Conservation (phyloP, 768 basidiomycete genomes). For the Suillus brevipes region DNA sequence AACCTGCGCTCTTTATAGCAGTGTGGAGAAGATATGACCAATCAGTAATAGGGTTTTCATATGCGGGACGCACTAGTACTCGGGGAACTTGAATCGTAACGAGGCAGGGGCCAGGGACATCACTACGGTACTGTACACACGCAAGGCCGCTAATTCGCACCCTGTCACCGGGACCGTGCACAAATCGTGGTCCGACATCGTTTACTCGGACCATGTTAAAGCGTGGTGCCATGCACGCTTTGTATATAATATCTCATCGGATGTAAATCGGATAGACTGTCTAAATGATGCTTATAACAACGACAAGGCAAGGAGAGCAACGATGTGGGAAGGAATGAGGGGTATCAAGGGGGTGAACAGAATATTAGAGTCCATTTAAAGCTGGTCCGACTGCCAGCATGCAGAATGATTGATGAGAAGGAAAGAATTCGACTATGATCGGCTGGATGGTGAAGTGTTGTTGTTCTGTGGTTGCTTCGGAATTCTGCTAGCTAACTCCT, state of each 20-base stretch:
- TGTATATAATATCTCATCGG: not conserved
- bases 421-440: not conserved
- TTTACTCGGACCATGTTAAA: conserved; percentile 2
- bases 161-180: not conserved
- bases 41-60: not conserved
- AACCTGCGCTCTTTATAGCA: conserved; percentile 12
- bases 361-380: conserved; percentile 1
- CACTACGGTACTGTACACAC: not conserved
- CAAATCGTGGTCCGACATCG: not conserved
- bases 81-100: not conserved
- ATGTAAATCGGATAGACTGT: conserved; percentile 9
- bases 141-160: not conserved
- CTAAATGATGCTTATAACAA: conserved; percentile 5
- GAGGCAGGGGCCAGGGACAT: not conserved
- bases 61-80: not conserved
- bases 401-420: not conserved
- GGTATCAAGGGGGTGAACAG: not conserved
- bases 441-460: conserved; percentile 18
- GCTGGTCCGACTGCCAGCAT: not conserved
- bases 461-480: conserved; percentile 11
- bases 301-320: conserved; percentile 1
- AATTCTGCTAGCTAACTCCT: conserved; percentile 43
- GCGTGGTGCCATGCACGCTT: not conserved
- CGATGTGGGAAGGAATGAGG: conserved; percentile 4
- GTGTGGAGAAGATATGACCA: conserved; percentile 9